phyloP scores from a whole-genome alignment of 23 red algal genomes.

The Cyanidium caldarium region DNA sequence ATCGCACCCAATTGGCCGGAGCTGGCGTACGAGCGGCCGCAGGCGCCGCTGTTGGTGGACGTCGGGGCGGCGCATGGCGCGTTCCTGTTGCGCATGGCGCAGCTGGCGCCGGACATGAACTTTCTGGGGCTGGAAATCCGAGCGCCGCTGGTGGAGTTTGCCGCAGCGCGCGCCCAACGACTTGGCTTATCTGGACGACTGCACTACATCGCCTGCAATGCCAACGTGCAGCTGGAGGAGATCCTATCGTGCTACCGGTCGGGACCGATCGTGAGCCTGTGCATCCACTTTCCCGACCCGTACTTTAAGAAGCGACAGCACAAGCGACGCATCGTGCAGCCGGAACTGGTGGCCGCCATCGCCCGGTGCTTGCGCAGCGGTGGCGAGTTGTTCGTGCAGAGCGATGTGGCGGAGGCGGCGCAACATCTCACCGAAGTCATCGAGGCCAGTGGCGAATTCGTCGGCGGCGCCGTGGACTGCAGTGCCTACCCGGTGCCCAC shows the following conservation, averaged over 20 bases:
- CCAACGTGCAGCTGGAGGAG: conserved; percentile 27
- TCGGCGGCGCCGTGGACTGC: conserved; percentile 6
- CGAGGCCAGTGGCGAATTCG: neutral
- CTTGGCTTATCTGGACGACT: neutral
- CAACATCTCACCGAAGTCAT: conserved; percentile 29
- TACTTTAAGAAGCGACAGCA: conserved; percentile 90
- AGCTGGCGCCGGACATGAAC: conserved; percentile 16
- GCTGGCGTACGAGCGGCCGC: conserved; percentile 11
- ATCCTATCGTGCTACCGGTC: conserved; percentile 15
- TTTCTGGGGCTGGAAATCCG: conserved; percentile 89
- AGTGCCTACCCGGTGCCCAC: conserved; percentile 41
- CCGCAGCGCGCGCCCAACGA: conserved; percentile 17
- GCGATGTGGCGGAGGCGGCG: conserved; percentile 54
- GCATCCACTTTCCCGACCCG: conserved; percentile 83
- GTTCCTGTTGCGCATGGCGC: conserved; percentile 30
- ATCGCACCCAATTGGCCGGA: conserved; percentile 29
- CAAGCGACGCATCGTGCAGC: conserved; percentile 65
- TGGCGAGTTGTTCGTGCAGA: conserved; percentile 12
- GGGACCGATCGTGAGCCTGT: conserved; percentile 13
- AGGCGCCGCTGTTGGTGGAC: conserved; percentile 47
- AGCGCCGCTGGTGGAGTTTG: conserved; percentile 53
- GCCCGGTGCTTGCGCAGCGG: conserved; percentile 7
- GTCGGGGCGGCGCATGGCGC: conserved; percentile 73
- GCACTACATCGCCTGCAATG: conserved; percentile 54
- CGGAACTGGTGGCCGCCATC: conserved; percentile 32